Percentiles rank a stretch among this genome's conserved stretches.
phyloP scores from a whole-genome alignment of 352 stramenopile genomes.

The Pythium monospermum region DNA sequence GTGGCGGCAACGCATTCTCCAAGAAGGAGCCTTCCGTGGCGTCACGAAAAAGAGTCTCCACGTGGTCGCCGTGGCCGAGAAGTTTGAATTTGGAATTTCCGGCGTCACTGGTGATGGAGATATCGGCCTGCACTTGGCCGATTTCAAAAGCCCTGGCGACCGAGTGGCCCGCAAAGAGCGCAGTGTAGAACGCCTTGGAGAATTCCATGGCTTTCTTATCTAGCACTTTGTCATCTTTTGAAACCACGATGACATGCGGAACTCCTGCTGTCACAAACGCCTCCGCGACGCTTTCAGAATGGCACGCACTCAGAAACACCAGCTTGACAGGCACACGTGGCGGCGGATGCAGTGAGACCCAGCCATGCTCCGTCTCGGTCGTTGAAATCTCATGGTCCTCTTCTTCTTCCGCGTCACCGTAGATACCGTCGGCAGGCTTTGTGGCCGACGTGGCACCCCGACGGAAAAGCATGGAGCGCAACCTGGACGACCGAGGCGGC shows the following conservation, averaged over 20 bases:
- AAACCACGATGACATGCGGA: conserved; percentile 88
- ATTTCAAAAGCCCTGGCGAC: conserved; percentile 82
- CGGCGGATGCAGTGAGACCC: conserved; percentile 33
- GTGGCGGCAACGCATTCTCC: conserved; percentile 49
- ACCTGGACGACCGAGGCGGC: not conserved
- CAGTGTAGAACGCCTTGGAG: conserved; percentile 87
- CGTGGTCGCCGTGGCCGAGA: conserved; percentile 69
- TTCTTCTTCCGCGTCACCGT: not conserved
- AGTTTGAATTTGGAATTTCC: conserved; percentile 75
- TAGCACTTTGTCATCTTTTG: conserved; percentile 77
- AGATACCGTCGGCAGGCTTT: not conserved
- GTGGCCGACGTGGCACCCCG: not conserved
- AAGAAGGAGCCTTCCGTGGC: conserved; percentile 43
- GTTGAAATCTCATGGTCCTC: conserved; percentile 19
- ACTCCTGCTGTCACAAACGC: conserved; percentile 88
- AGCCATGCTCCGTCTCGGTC: conserved; percentile 44
- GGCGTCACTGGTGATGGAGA: conserved; percentile 40
- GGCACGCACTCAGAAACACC: conserved; percentile 88
- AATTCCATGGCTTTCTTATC: conserved; percentile 88
- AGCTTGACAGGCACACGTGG: conserved; percentile 58
- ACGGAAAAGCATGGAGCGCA: not conserved
- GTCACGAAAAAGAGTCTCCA: conserved; percentile 68
- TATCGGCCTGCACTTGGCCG: conserved; percentile 69
- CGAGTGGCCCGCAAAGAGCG: conserved; percentile 71
- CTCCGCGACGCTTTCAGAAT: conserved; percentile 83